Conservation (phyloP, 306 rosid species). For the Citrullus colocynthis region DNA sequence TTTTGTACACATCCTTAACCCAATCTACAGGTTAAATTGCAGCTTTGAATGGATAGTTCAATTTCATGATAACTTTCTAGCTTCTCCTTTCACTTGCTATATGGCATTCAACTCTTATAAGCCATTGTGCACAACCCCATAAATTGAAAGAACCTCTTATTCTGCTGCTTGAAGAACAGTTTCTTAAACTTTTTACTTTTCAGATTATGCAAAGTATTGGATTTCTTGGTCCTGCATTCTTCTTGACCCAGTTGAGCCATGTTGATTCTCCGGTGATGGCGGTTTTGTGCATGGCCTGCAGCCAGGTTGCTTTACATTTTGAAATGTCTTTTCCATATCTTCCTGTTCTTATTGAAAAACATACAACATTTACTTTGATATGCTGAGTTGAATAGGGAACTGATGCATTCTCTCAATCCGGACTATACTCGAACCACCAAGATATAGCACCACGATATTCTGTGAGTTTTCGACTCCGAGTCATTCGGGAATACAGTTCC, state of each 20-base stretch:
- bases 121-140: background rate
- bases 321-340: background rate
- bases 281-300: slow-evolving; percentile 92
- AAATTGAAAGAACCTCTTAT: background rate
- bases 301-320: slow-evolving; percentile 54
- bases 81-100: background rate
- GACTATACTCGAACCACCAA: slow-evolving; percentile 95
- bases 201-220: slow-evolving; percentile 98
- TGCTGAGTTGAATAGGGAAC: slow-evolving; percentile 46
- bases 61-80: background rate
- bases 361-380: background rate
- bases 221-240: slow-evolving; percentile 98
- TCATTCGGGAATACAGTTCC: background rate
- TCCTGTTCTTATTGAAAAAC: background rate
- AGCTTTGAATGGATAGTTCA: too few relatives aligned
- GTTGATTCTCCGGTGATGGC: slow-evolving; percentile 81
- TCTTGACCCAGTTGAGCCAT: slow-evolving; percentile 93
- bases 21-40: too few relatives aligned
- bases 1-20: background rate
- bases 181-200: slow-evolving; percentile 13
- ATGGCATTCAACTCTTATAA: background rate
- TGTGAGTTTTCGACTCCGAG: slow-evolving; percentile 29
- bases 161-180: background rate
- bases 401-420: slow-evolving; percentile 97
- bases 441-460: slow-evolving; percentile 96